Evolutionary conservation across 257 asterid species (phyloP).

Genomic region (Apocynum venetum): DNA sequence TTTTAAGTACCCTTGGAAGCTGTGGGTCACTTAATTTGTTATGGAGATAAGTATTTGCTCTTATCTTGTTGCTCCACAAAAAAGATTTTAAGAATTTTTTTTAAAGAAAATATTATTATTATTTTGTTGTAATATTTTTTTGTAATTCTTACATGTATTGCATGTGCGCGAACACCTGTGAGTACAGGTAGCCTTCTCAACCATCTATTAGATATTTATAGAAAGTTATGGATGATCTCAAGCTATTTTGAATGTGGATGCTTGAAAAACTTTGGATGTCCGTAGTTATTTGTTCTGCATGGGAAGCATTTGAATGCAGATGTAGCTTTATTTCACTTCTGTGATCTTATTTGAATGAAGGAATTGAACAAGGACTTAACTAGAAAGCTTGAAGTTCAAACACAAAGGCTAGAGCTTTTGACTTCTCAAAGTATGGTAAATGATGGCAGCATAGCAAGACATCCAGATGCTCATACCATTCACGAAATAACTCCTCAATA

Average conservation of each 20-base stretch:
- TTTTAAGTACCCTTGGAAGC: background rate
- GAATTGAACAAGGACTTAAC: constrained; percentile 78
- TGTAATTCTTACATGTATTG: background rate
- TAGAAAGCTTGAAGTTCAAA: constrained; percentile 88
- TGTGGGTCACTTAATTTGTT: background rate
- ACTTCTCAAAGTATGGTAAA: constrained; percentile 78
- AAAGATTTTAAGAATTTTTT: background rate
- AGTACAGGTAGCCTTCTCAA: background rate
- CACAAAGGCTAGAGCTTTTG: constrained; percentile 91
- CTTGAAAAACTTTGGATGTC: background rate
- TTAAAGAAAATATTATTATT: no score
- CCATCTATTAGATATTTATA: background rate
- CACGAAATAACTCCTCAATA: constrained; percentile 42
- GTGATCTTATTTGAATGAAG: constrained; percentile 39
- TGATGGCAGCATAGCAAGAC: constrained; percentile 52
- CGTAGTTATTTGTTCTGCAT: background rate
- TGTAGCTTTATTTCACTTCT: constrained; percentile 2
- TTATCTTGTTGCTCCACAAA: background rate
- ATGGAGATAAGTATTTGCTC: background rate
- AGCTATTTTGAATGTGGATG: background rate
- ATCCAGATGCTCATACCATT: constrained; percentile 34
- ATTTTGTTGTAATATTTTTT: background rate
- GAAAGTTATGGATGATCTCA: background rate
- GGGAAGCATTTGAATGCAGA: background rate
- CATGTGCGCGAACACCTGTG: background rate